Evolutionary conservation across 768 basidiomycete species (phyloP).

Genomic region (Russula foetens): DNA sequence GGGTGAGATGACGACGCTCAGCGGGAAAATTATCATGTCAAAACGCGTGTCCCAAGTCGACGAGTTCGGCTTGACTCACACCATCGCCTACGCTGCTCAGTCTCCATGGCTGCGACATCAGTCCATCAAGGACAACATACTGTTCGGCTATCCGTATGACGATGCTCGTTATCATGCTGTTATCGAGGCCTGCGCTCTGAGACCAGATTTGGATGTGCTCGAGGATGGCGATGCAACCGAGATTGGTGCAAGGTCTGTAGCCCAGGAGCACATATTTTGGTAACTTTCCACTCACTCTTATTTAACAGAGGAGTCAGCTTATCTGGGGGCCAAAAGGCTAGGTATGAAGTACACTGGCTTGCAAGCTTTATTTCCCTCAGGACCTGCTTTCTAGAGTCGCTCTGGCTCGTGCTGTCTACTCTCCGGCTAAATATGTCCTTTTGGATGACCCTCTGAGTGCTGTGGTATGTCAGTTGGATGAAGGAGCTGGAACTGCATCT

Average conservation of each 20-base stretch:
- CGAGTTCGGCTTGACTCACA: conserved; percentile 48
- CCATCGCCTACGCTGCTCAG: conserved; percentile 42
- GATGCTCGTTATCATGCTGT: conserved; percentile 68
- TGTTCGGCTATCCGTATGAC: conserved; percentile 49
- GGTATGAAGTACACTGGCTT: conserved; percentile 31
- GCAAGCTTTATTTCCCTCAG: not conserved
- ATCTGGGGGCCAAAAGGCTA: conserved; percentile 77
- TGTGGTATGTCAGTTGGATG: conserved; percentile 44
- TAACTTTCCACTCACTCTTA: not conserved
- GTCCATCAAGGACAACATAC: conserved; percentile 52
- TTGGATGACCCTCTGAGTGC: conserved; percentile 79
- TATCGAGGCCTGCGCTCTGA: conserved; percentile 78
- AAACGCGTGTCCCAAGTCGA: conserved; percentile 57
- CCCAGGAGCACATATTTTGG: not conserved
- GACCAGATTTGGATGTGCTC: conserved; percentile 71
- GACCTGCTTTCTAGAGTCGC: conserved; percentile 48
- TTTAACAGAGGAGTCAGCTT: conserved; percentile 54
- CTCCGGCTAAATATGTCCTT: conserved; percentile 43
- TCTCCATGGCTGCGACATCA: conserved; percentile 38
- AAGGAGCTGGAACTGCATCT: not conserved
- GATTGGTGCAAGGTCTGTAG: conserved; percentile 58
- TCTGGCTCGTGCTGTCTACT: conserved; percentile 76
- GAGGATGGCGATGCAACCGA: conserved; percentile 84
- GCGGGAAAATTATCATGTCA: conserved; percentile 52
- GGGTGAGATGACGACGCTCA: conserved; percentile 59